A percentile compares a stretch with the other conserved stretches of the same genome.
Evolutionary conservation across 495 filamentous ascomycete species (phyloP).

Genomic region (Annulohypoxylon maeteangense): DNA sequence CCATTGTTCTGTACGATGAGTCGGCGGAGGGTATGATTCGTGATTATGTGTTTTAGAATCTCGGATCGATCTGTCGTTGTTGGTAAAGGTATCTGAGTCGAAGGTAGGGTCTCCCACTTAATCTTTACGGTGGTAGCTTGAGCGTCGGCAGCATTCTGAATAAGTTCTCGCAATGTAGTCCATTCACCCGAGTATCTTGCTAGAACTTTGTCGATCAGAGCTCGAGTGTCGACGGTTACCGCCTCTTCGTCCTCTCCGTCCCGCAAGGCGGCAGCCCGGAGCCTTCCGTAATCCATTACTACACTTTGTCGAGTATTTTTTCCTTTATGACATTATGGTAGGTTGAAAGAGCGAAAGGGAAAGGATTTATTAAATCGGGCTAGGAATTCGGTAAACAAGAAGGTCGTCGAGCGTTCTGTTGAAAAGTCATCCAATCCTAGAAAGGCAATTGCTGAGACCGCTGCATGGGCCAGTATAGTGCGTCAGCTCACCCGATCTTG

Average conservation of each 20-base stretch:
- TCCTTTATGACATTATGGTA: slow-evolving; percentile 22
- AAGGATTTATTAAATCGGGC: slow-evolving; percentile 9
- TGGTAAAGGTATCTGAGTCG: slow-evolving; percentile 77
- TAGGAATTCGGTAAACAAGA: slow-evolving; percentile 12
- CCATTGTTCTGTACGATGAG: slow-evolving; percentile 92
- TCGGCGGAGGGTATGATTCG: slow-evolving; percentile 83
- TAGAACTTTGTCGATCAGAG: slow-evolving; percentile 96
- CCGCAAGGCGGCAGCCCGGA: slow-evolving; percentile 86
- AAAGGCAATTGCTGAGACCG: slow-evolving; percentile 25
- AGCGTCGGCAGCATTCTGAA: slow-evolving; percentile 98
- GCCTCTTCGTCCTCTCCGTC: slow-evolving; percentile 92
- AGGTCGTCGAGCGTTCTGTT: slow-evolving; percentile 8
- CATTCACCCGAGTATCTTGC: slow-evolving; percentile 96
- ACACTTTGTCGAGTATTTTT: slow-evolving; percentile 11
- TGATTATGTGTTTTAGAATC: slow-evolving; percentile 81
- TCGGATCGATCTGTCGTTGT: slow-evolving; percentile 71
- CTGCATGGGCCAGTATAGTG: not conserved
- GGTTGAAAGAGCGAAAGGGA: not conserved
- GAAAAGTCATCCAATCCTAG: slow-evolving; percentile 14
- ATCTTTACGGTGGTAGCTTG: slow-evolving; percentile 89
- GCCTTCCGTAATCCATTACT: slow-evolving; percentile 77
- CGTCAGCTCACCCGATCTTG: not conserved
- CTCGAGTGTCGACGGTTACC: slow-evolving; percentile 97
- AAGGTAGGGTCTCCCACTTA: slow-evolving; percentile 88
- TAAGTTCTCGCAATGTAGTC: slow-evolving; percentile 86